Evolutionary conservation across 192 early-diverging fungal genomes (phyloP).

Genomic region (Oehlia diaphana): DNA sequence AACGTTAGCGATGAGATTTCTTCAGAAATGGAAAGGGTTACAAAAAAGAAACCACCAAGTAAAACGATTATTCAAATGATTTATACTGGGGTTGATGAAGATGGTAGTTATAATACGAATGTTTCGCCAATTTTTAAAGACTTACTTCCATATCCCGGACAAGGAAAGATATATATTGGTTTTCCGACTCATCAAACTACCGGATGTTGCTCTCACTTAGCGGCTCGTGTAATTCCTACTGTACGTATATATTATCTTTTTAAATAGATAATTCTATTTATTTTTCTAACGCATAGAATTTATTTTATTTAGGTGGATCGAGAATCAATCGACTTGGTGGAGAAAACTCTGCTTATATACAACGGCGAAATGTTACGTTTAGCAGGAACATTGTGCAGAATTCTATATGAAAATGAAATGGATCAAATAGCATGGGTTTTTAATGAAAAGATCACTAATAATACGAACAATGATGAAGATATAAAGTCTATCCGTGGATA

Average conservation of each 20-base stretch:
- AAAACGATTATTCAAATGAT: constrained; percentile 70
- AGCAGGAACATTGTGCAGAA: constrained; percentile 69
- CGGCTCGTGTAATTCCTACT: constrained; percentile 85
- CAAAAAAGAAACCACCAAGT: constrained; percentile 82
- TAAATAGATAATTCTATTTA: neutral
- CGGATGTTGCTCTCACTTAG: constrained; percentile 78
- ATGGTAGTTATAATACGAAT: constrained; percentile 34
- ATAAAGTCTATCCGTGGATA: neutral
- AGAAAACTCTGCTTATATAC: constrained; percentile 73
- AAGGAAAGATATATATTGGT: constrained; percentile 88
- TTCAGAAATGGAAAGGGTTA: constrained; percentile 85
- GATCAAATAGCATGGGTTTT: constrained; percentile 56
- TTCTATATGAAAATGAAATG: constrained; percentile 81
- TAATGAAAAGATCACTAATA: constrained; percentile 11
- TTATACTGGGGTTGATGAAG: constrained; percentile 75
- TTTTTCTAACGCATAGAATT: neutral
- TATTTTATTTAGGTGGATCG: constrained; percentile 58
- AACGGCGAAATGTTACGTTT: constrained; percentile 80
- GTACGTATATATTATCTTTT: constrained; percentile 31
- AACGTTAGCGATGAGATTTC: constrained; percentile 53
- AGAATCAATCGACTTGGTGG: constrained; percentile 88
- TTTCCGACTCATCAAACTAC: constrained; percentile 93
- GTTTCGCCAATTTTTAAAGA: constrained; percentile 66
- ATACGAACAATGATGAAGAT: neutral
- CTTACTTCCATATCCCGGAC: constrained; percentile 69